Conservation (phyloP, 495 filamentous ascomycete species). For the Cladorrhinum samala region DNA sequence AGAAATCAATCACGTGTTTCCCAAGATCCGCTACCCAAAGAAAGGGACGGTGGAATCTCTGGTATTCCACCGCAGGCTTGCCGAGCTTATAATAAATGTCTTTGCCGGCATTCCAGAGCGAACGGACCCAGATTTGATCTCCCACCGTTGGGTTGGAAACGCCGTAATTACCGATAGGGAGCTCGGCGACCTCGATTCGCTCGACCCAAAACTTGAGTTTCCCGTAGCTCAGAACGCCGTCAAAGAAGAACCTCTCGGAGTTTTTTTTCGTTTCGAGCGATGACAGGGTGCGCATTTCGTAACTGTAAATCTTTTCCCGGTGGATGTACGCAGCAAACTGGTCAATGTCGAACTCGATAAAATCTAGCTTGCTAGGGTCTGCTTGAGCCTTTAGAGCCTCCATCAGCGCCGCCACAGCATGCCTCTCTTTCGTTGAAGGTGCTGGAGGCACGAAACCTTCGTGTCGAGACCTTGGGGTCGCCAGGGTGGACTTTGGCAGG, state of each 20-base stretch:
- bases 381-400: neutral
- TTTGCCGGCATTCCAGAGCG: constrained; percentile 24
- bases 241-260: constrained; percentile 42
- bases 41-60: constrained; percentile 52
- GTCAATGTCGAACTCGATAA: constrained; percentile 43
- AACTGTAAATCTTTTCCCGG: constrained; percentile 23
- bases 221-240: constrained; percentile 52
- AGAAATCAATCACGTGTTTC: constrained; percentile 63
- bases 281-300: constrained; percentile 49
- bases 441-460: constrained; percentile 13
- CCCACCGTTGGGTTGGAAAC: constrained; percentile 37
- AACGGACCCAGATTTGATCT: constrained; percentile 57
- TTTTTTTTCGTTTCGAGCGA: constrained; percentile 35
- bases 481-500: constrained; percentile 18
- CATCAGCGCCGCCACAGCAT: constrained; percentile 25
- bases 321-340: constrained; percentile 47
- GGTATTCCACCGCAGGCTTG: constrained; percentile 51
- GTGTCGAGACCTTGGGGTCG: constrained; percentile 15
- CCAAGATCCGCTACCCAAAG: constrained; percentile 60
- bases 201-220: constrained; percentile 41
- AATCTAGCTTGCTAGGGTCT: constrained; percentile 12
- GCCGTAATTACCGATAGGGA: constrained; percentile 64
- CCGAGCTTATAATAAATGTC: constrained; percentile 57
- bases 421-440: constrained; percentile 18
- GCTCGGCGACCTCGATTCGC: constrained; percentile 45